phyloP scores from a whole-genome alignment of 2,329 filamentous ascomycete genomes.

The Drechslera avenae region DNA sequence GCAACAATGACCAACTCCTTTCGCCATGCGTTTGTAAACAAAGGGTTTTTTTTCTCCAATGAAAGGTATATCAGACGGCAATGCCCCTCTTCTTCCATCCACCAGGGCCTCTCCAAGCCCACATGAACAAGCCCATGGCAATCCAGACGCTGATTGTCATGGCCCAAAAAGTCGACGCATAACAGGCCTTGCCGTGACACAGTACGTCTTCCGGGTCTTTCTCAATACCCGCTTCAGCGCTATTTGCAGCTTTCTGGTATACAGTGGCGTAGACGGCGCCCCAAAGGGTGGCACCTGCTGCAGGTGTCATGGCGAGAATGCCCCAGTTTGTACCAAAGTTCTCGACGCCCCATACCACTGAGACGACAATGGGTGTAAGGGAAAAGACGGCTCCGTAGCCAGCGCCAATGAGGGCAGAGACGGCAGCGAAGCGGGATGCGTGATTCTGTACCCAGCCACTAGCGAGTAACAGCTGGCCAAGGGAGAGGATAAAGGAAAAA shows the following conservation, averaged over 20 bases:
- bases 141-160: slow-evolving; percentile 81
- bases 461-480: slow-evolving; percentile 79
- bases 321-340: slow-evolving; percentile 99
- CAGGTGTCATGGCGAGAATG: slow-evolving; percentile 89
- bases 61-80: slow-evolving; percentile 56
- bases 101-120: slow-evolving; percentile 78
- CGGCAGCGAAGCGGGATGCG: slow-evolving; percentile 79
- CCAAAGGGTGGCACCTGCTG: slow-evolving; percentile 86
- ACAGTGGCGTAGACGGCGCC: slow-evolving; percentile 83
- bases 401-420: slow-evolving; percentile 82
- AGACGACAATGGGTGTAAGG: slow-evolving; percentile 87
- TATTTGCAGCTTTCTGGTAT: slow-evolving; percentile 70
- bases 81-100: slow-evolving; percentile 81
- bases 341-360: slow-evolving; percentile 97
- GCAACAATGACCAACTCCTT: slow-evolving; percentile 1
- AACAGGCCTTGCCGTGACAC: slow-evolving; percentile 83
- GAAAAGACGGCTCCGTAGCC: slow-evolving; percentile 94
- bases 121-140: slow-evolving; percentile 72
- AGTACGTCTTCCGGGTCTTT: slow-evolving; percentile 57
- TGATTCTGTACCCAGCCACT: slow-evolving; percentile 76
- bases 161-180: slow-evolving; percentile 81
- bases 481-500: slow-evolving; percentile 80
- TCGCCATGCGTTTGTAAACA: slow-evolving; percentile 9
- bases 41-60: neutral
- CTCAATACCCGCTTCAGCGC: slow-evolving; percentile 38